Conservation (phyloP, 768 basidiomycete species). For the Tephrocybe sp. region DNA sequence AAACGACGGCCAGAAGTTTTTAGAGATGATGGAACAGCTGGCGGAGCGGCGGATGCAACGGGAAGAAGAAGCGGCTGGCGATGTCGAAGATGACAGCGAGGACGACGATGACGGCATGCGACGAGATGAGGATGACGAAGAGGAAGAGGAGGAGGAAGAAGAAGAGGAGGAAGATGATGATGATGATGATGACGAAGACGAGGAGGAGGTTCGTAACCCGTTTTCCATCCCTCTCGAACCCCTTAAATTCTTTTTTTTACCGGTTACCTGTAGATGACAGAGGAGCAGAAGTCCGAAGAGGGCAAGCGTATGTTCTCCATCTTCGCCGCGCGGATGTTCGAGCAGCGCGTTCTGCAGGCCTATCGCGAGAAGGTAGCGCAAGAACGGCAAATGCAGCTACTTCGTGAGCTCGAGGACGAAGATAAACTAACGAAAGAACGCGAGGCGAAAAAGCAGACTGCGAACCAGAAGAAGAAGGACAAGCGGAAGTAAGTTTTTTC, state of each 20-base stretch:
- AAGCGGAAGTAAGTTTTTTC: conserved; percentile 65
- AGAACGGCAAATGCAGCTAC: conserved; percentile 88
- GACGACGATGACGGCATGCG: conserved; percentile 35
- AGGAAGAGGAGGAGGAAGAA: conserved; percentile 58
- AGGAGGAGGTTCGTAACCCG: conserved; percentile 52
- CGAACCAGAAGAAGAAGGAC: conserved; percentile 99
- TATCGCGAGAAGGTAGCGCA: conserved; percentile 97
- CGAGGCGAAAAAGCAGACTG: conserved; percentile 91
- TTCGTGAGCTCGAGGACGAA: conserved; percentile 95
- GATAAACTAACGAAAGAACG: conserved; percentile 82
- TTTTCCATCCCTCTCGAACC: conserved; percentile 18
- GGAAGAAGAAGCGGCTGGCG: conserved; percentile 60
- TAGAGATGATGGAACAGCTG: conserved; percentile 99
- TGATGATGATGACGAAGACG: conserved; percentile 60
- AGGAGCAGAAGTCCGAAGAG: conserved; percentile 98
- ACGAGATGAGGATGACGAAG: conserved; percentile 33
- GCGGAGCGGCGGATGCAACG: conserved; percentile 92
- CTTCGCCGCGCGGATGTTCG: conserved; percentile 99
- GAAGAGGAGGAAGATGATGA: conserved; percentile 61
- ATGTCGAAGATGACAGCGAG: conserved; percentile 46
- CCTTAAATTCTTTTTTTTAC: conserved; percentile 13
- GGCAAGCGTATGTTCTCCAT: conserved; percentile 99
- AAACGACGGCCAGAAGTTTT: conserved; percentile 97
- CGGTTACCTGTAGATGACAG: conserved; percentile 67
- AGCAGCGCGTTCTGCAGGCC: conserved; percentile 94